A percentile compares a stretch with the other conserved stretches of the same genome.
Evolutionary conservation across 1,284 basidiomycete species (phyloP).

Genomic region (Ganoderma leucocontextum): DNA sequence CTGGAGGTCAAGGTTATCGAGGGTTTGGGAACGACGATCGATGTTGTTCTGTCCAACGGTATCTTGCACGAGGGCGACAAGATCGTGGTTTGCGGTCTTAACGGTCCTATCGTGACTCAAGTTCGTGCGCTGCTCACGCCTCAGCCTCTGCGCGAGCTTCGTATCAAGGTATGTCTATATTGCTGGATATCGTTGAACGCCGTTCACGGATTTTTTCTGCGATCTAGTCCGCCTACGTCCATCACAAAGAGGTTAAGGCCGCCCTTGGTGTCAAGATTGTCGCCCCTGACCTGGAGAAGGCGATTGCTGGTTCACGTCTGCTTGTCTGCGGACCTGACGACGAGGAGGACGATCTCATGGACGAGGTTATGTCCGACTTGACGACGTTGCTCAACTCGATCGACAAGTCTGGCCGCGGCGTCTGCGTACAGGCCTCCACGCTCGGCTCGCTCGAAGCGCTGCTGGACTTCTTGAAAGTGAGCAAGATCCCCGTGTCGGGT

Average conservation of each 20-base stretch:
- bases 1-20: slow-evolving; percentile 99
- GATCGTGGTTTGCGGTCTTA: slow-evolving; percentile 97
- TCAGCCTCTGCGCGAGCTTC: slow-evolving; percentile 95
- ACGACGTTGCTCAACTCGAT: slow-evolving; percentile 91
- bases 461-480: slow-evolving; percentile 93
- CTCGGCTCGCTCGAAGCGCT: slow-evolving; percentile 97
- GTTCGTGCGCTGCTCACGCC: slow-evolving; percentile 95
- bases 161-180: slow-evolving; percentile 82
- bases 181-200: slow-evolving; percentile 4
- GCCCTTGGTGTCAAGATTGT: slow-evolving; percentile 97
- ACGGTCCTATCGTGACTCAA: slow-evolving; percentile 97
- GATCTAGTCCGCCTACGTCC: slow-evolving; percentile 90
- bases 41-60: slow-evolving; percentile 97
- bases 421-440: slow-evolving; percentile 98
- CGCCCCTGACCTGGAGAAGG: slow-evolving; percentile 97
- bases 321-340: slow-evolving; percentile 94
- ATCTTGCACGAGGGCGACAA: slow-evolving; percentile 92
- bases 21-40: slow-evolving; percentile 97
- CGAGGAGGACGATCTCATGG: slow-evolving; percentile 94
- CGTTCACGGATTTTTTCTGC: background rate
- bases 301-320: slow-evolving; percentile 97
- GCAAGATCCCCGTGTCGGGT: slow-evolving; percentile 97
- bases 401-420: slow-evolving; percentile 94
- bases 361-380: slow-evolving; percentile 97
- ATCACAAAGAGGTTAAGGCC: slow-evolving; percentile 98